phyloP scores from a whole-genome alignment of 768 basidiomycete species.

The Tremella fuciformis region DNA sequence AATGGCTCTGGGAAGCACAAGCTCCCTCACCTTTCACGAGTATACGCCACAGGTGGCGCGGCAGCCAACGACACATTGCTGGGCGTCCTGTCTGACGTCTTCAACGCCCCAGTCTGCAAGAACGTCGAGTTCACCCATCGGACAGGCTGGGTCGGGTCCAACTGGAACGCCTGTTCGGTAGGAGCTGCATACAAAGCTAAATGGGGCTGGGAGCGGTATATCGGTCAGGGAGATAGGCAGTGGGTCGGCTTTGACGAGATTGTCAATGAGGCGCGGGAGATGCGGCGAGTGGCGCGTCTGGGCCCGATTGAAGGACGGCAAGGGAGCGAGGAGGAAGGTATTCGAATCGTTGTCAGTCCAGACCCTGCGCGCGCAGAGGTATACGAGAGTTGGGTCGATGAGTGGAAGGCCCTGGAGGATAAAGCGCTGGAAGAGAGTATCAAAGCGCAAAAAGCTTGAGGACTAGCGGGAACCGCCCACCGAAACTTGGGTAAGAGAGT shows the following conservation, averaged over 20 bases:
- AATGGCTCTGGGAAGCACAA: neutral
- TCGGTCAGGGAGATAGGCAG: conserved; percentile 16
- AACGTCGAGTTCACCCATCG: conserved; percentile 32
- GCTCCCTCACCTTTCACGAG: conserved; percentile 57
- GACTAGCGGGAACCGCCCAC: no score
- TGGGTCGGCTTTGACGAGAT: conserved; percentile 38
- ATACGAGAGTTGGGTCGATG: conserved; percentile 38
- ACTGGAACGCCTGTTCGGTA: conserved; percentile 45
- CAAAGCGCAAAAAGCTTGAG: no score
- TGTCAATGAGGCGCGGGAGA: conserved; percentile 27
- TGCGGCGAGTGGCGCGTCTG: conserved; percentile 13
- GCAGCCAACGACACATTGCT: conserved; percentile 70
- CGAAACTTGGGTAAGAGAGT: no score
- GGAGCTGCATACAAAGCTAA: conserved; percentile 45
- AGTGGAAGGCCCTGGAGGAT: conserved; percentile 37
- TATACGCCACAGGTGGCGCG: conserved; percentile 76
- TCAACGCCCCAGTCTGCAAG: conserved; percentile 68
- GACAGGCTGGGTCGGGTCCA: conserved; percentile 26
- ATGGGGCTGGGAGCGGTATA: conserved; percentile 41
- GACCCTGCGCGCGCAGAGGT: conserved; percentile 23
- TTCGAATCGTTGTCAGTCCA: conserved; percentile 29
- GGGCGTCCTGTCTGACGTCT: conserved; percentile 74
- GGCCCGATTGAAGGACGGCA: conserved; percentile 3
- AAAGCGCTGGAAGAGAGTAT: conserved; percentile 20
- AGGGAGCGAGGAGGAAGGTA: conserved; percentile 33